Conservation (phyloP, 495 filamentous ascomycete species). For the Pyronema domesticum region DNA sequence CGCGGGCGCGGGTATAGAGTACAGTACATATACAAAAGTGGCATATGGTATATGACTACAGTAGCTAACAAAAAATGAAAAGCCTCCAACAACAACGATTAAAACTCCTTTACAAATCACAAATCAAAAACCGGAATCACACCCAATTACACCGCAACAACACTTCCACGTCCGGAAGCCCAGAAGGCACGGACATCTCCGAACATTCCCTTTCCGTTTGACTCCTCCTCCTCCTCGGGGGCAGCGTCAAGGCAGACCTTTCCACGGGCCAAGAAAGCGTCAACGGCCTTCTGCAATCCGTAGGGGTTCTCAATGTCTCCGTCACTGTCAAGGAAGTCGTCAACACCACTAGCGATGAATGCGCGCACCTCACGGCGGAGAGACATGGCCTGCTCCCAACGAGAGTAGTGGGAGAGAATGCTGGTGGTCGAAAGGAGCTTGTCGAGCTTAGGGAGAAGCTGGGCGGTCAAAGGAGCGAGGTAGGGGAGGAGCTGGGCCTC, state of each 20-base stretch:
- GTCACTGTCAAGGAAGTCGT: not conserved
- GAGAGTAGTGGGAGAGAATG: constrained; percentile 1
- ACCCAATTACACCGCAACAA: not conserved
- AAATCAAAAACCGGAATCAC: not conserved
- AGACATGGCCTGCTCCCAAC: constrained; percentile 1
- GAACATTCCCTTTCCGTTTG: not conserved
- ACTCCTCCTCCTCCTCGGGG: constrained; percentile 17
- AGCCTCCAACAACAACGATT: not conserved
- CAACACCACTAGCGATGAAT: constrained; percentile 2
- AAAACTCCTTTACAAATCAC: not conserved
- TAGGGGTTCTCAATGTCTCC: not conserved
- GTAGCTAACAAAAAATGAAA: not conserved
- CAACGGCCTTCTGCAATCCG: constrained; percentile 3
- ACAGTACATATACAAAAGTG: no score
- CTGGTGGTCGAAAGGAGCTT: not conserved
- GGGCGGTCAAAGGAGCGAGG: not conserved
- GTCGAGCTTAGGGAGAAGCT: constrained; percentile 1
- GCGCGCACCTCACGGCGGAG: constrained; percentile 5
- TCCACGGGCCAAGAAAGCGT: not conserved
- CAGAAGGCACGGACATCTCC: constrained; percentile 3
- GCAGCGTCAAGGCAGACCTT: not conserved
- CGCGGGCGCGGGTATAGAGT: no score
- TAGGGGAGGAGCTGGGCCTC: not conserved
- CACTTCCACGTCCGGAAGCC: not conserved
- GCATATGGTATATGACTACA: no score